Evolutionary conservation across 2,329 filamentous ascomycete species (phyloP), one percentile per base, ranked within the genome.

Genomic region (Xylariaceae sp.): DNA sequence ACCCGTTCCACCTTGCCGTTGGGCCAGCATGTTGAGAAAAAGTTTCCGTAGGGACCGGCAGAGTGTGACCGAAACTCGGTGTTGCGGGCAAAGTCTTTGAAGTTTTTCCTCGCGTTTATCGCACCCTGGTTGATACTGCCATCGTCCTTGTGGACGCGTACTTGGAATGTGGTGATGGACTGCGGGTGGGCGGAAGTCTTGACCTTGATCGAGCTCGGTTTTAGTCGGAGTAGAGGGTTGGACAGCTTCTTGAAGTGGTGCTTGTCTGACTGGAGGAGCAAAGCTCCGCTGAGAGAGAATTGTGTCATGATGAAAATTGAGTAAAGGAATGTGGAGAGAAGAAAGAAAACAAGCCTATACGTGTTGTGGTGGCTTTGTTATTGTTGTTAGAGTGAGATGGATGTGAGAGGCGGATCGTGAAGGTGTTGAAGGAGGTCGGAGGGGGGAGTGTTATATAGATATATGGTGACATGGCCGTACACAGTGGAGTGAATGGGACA

Each of bases 11-110:
- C 52, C 51, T 60, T 60, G 29, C 60, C 60, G n/a, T 58, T 55
- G 2, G 60, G 55, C 60, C 60, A 62, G 9, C 53, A 62, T 31
- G 37, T 55, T 6, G 60, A 51, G 51, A 62, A 62, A 41, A 62
- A 62, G 55, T 62, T 62, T 41, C 60, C 60, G 34, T 57, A 29
- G 9, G 60, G 60, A 6, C 60, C 58, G 19, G 58, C 55, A n/a
- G 58, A 60, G 19, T 62, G 60, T 2, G 60, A 59, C 31, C 60
- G 53, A 44, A 58, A 62, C n/a, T 62, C 58, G 11, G 46, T 56
- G 0, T 53, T 55, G 2, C 19, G 39, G 49, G 58, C 39, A 26
- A 58, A 54, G 40, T 58, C 45, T 27, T 55, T 58, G 51, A 62
- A 62, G 55, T 60, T 60, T 50, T 58, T 58, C 54, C 60, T 39